A percentile compares a stretch with the other conserved stretches of the same genome.
Evolutionary conservation across 2,329 filamentous ascomycete genomes (phyloP).

Genomic region (Fusarium fracticaudum): DNA sequence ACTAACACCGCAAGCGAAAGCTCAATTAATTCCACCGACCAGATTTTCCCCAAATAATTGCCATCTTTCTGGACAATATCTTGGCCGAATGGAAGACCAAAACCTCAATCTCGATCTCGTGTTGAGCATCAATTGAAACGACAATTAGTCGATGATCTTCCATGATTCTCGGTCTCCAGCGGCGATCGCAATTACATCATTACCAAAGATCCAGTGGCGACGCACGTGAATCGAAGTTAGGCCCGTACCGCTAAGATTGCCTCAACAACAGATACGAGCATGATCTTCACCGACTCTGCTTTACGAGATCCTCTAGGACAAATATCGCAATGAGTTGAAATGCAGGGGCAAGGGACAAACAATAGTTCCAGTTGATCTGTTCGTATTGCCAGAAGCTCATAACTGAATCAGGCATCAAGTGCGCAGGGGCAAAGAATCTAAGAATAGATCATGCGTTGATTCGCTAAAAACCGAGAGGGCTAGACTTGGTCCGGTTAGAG

Average conservation of each 20-base stretch:
- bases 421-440: not conserved
- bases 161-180: not conserved
- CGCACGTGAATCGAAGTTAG: too few species aligned
- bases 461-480: fast-evolving
- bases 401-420: not conserved
- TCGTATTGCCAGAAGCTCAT: slow-evolving; percentile 16
- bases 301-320: slow-evolving; percentile 7
- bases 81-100: fast-evolving
- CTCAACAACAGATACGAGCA: not conserved
- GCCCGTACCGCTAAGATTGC: not conserved
- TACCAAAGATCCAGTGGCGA: too few species aligned
- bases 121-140: not conserved
- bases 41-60: fast-evolving
- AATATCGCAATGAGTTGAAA: not conserved
- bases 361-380: not conserved
- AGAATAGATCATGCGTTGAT: not conserved
- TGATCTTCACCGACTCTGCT: slow-evolving; percentile 4
- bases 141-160: not conserved
- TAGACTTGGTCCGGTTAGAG: not conserved
- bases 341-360: not conserved
- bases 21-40: fast-evolving
- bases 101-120: too few species aligned
- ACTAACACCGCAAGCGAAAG: fast-evolving
- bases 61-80: fast-evolving
- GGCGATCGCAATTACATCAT: not conserved